Evolutionary conservation across 495 filamentous ascomycete species (phyloP), one percentile per base, ranked within the genome.

Genomic region (Bacidia gigantensis): DNA sequence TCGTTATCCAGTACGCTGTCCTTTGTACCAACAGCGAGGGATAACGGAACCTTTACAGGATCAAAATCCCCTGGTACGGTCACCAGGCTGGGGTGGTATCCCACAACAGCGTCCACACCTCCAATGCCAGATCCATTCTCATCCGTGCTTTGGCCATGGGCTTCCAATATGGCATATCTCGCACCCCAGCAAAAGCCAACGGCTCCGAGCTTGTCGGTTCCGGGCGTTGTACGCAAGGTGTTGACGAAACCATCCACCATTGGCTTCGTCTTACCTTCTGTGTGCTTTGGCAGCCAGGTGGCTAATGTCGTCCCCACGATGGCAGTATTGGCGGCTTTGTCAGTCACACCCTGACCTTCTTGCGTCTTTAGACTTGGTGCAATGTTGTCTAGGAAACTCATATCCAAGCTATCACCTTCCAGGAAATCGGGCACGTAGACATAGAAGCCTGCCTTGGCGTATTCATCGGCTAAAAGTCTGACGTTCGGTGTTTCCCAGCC

Each of bases 141-240:
- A 26, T 57, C 47, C 35, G 56, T 62, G 0, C 62, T 59, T 21
- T 61, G 60, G 29, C 59, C 59, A 43, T 61, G 59, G 20, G 59
- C 59, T 29, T 61, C 52, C 9, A 61, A 40, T 43, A 69, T 56
- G 12, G 68, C 65, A 55, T 70, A 72, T 52, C 59, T 52, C 3
- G 64, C 69, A 18, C 68, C 69, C 69, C 68, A 72, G 58, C 66
- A 72, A 43, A 70, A 67, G 2, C 69, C 68, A 38, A 69, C 56
- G 26, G 67, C 66, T 11, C 67, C 69, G n/a, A 70, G 63, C 56
- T 67, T 69, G 40, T 59, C 43, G 3, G 58, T 65, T 3, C 53
- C 54, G 2, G 63, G 61, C 14, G 58, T 66, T 24, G 50, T 61
- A 38, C 64, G 61, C 39, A 68, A 56, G 25, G 65, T 57, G 26